A percentile compares a stretch with the other conserved stretches of the same genome.
Conservation (phyloP, 2,329 filamentous ascomycete genomes). For the Aspergillus sp. region DNA sequence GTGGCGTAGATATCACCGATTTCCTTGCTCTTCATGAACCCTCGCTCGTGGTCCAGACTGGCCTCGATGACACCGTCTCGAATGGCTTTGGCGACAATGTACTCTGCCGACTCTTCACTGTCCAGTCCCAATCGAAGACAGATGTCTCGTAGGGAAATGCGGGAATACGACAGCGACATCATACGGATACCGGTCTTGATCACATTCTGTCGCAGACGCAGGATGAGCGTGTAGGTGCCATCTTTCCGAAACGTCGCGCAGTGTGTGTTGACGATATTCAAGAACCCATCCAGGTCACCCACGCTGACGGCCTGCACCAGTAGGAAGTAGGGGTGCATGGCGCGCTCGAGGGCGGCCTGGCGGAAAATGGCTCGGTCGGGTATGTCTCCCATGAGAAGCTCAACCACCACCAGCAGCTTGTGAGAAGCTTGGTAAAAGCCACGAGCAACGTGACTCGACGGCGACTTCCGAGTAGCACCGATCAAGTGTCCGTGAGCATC, state of each 20-base stretch:
- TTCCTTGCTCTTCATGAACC: constrained; percentile 98
- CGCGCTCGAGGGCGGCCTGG: constrained; percentile 78
- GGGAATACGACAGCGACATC: constrained; percentile 97
- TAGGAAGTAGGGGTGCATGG: constrained; percentile 88
- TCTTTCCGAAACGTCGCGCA: constrained; percentile 86
- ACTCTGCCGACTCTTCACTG: constrained; percentile 96
- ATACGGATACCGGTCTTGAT: constrained; percentile 99
- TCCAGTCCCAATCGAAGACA: constrained; percentile 92
- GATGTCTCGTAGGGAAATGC: constrained; percentile 94
- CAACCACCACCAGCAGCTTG: constrained; percentile 94
- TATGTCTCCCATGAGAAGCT: constrained; percentile 97
- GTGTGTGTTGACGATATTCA: constrained; percentile 79
- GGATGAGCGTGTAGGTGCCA: constrained; percentile 90
- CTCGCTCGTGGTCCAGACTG: constrained; percentile 86
- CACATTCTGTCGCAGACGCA: constrained; percentile 94
- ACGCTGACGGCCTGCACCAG: constrained; percentile 94
- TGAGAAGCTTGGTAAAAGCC: constrained; percentile 96
- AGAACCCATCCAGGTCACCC: constrained; percentile 92
- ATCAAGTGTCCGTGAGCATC: constrained; percentile 94
- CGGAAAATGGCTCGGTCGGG: constrained; percentile 94
- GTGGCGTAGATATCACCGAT: constrained; percentile 95
- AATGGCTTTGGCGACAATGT: constrained; percentile 98
- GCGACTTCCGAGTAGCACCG: constrained; percentile 91
- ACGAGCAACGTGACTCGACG: constrained; percentile 81
- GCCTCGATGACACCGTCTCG: constrained; percentile 97